Evolutionary conservation across 2,329 filamentous ascomycete genomes (phyloP), one percentile per base, ranked within the genome.

Genomic region (Corniculantispora saksenae): DNA sequence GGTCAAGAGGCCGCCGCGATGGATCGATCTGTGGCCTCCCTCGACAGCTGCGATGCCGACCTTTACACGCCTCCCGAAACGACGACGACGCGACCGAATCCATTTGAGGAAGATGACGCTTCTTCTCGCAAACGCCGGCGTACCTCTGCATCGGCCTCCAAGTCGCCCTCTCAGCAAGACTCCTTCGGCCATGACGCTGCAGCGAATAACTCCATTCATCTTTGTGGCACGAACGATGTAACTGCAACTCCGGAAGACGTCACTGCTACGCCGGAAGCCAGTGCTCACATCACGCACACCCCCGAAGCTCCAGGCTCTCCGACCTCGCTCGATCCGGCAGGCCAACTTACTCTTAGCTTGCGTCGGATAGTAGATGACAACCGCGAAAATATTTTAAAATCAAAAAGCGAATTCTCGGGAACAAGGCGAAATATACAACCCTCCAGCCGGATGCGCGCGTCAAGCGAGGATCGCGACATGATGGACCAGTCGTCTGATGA

Each of bases 51-150:
- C 81, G 84, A 86, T 79, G 84, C 84, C 77, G 83, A 66, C n/a
- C n/a, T 32, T 13, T 47, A 84, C 73, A 80, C 82, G 77, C 89
- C 86, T 72, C 84, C 84, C 77, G 87, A 90, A 80, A 84, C 85
- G 75, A 83, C 82, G 76, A 85, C 86, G 72, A 86, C 84, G 70
- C 84, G 87, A 68, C 85, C 85, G 61, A 89, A 89, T 69, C 87
- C 87, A 48, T 89, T 89, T 74, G 82, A 88, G 77, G 86, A 88
- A 76, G 79, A 77, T 73, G 83, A 86, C 69, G 72, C 77, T 55
- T 80, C 82, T 50, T 81, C 86, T 64, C 81, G 87, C 69, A 90
- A 90, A 75, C 85, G 87, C 61, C 86, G 85, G 68, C 84, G 87
- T 69, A 87, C 86, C 35, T 89, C 86, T 17, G 77, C 82, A 60